Conservation (phyloP, 768 basidiomycete genomes). For the Boletus tylopilopsis region DNA sequence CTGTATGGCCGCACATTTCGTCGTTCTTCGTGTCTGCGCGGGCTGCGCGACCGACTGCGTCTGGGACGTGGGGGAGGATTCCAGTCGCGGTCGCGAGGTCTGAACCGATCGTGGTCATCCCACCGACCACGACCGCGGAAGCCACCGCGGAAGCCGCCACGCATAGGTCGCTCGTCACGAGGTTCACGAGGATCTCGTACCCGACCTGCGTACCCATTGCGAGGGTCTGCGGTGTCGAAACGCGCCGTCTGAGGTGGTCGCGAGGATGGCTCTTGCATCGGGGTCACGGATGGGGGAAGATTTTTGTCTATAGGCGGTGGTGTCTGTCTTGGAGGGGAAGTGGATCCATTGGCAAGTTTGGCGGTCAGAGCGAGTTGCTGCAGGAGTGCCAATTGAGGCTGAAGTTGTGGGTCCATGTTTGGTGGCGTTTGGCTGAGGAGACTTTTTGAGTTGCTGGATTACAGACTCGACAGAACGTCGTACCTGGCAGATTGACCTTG, state of each 20-base stretch:
- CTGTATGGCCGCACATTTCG: constrained; percentile 55
- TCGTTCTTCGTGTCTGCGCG: constrained; percentile 52
- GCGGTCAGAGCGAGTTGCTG: constrained; percentile 74
- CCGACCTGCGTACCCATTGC: constrained; percentile 35
- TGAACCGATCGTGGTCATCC: constrained; percentile 50
- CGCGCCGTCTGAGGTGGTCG: constrained; percentile 14
- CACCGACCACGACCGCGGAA: constrained; percentile 61
- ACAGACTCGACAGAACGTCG: constrained; percentile 18
- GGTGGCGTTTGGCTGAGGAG: constrained; percentile 54
- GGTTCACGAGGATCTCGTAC: constrained; percentile 44
- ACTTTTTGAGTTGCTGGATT: neutral
- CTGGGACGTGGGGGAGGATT: constrained; percentile 41
- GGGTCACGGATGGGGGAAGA: neutral
- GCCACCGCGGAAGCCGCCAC: constrained; percentile 54
- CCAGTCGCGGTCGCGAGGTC: constrained; percentile 45
- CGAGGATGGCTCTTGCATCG: constrained; percentile 22
- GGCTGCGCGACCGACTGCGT: constrained; percentile 73
- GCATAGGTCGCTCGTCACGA: constrained; percentile 49
- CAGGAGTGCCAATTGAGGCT: constrained; percentile 64
- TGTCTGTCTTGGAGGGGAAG: constrained; percentile 24
- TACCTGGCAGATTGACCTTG: constrained; percentile 34
- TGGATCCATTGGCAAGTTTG: constrained; percentile 34
- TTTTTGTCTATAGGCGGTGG: constrained; percentile 23
- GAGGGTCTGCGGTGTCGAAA: constrained; percentile 32
- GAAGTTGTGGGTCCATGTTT: constrained; percentile 49